Conservation (phyloP, 2,329 filamentous ascomycete genomes). For the Colletotrichum graminicola region DNA sequence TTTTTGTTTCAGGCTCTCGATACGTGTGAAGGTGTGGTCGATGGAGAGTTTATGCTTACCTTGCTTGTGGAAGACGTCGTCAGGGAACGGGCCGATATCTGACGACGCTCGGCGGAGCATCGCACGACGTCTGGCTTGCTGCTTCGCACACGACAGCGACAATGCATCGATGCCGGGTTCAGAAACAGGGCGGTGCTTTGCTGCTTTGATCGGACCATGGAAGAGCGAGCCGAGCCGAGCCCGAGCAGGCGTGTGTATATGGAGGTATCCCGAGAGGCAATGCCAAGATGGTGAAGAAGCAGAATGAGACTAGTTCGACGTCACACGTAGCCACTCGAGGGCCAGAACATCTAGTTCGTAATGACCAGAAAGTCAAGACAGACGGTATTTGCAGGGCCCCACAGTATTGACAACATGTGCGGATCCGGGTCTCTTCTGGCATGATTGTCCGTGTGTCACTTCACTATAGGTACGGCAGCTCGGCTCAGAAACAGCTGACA, state of each 20-base stretch:
- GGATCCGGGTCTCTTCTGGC: constrained; percentile 18
- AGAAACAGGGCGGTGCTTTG: not conserved
- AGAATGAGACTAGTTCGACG: constrained; percentile 30
- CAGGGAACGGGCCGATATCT: not conserved
- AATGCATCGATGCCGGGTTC: not conserved
- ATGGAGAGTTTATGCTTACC: constrained; percentile 8
- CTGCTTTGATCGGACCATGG: not conserved
- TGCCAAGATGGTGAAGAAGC: not conserved
- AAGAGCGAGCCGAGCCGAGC: not conserved
- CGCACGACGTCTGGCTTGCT: not conserved
- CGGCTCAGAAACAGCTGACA: constrained; percentile 31
- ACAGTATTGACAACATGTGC: constrained; percentile 5
- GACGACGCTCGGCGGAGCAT: constrained; percentile 6
- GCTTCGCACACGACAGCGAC: not conserved
- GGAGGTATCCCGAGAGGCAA: not conserved
- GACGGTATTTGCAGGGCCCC: not conserved
- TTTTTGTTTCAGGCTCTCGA: not conserved
- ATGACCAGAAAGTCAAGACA: not conserved
- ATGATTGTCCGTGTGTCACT: constrained; percentile 13
- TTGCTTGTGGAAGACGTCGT: not conserved
- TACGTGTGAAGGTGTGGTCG: not conserved
- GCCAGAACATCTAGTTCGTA: not conserved
- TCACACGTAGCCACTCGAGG: constrained; percentile 19
- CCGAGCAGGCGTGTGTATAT: not conserved
- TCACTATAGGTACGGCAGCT: not conserved